Evolutionary conservation across 2,329 filamentous ascomycete genomes (phyloP), one percentile per base, ranked within the genome.

Genomic region (Curvularia lunata): DNA sequence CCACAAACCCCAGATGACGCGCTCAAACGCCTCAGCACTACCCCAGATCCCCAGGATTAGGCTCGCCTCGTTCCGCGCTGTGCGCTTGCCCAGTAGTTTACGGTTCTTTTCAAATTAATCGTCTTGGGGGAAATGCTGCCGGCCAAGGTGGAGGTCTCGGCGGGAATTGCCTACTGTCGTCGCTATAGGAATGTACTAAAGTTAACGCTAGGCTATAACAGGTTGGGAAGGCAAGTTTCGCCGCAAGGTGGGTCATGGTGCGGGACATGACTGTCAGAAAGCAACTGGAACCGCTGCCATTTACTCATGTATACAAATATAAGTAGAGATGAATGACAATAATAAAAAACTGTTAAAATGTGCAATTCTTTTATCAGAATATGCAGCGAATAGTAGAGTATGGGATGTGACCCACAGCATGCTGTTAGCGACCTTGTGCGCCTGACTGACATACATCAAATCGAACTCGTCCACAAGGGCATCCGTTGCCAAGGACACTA

Each of bases 41-140:
- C 63, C 66, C 66, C 66, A 54, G 58, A 52, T 62, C 65, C 62
- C 66, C 63, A 64, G 56, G 52, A 56, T 58, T 49, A 51, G 54
- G 45, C 43, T 59, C 65, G 66, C 63, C 53, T 63, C 61, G 63
- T 66, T 61, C 66, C 66, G 66, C 54, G 43, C 55, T 57, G 58
- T 60, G 54, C 56, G 45, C 54, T 53, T 16, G 48, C 52, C 56
- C 52, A 48, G 47, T 41, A 48, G 53, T 48, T 43, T 52, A 55
- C 46, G 41, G 19, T 43, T 48, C 50, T 54, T 50, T 60, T 52
- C 51, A 40, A 48, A 48, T 27, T 52, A 53, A 30, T 54, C 41
- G 40, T 42, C 48, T 48, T 52, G 56, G 50, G 41, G 49, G 50
- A 48, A 51, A 48, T 51, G 50, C 21, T 42, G 34, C 51, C 47